A percentile compares a stretch with the other conserved stretches of the same genome.
Conservation (phyloP, 352 stramenopile species). For the Globisporangium cederbergense region DNA sequence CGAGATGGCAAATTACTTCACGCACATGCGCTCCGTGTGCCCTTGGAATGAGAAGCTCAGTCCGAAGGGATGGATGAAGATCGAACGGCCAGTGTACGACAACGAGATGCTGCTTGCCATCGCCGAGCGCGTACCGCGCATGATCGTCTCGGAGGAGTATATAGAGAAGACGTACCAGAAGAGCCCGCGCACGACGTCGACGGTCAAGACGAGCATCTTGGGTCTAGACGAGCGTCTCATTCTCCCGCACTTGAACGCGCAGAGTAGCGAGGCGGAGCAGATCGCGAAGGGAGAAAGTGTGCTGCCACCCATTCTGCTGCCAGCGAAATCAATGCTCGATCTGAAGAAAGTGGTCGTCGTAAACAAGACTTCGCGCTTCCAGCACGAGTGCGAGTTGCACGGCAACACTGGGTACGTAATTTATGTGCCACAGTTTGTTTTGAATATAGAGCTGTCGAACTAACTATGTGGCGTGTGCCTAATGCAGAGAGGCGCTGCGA, state of each 20-base stretch:
- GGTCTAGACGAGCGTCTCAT: constrained; percentile 8
- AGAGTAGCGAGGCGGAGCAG: not conserved
- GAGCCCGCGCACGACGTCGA: constrained; percentile 14
- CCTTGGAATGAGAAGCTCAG: constrained; percentile 89
- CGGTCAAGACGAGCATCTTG: constrained; percentile 18
- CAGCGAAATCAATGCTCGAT: constrained; percentile 43
- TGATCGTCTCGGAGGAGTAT: constrained; percentile 89
- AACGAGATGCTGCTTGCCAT: constrained; percentile 85
- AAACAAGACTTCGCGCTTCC: constrained; percentile 86
- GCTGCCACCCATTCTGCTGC: constrained; percentile 42
- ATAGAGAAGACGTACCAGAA: constrained; percentile 82
- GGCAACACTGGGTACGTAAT: constrained; percentile 68
- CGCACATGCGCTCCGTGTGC: constrained; percentile 86
- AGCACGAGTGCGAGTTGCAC: constrained; percentile 82
- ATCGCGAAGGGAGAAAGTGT: constrained; percentile 6
- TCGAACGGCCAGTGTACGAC: constrained; percentile 85
- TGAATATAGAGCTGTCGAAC: not conserved
- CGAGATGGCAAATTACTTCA: constrained; percentile 82
- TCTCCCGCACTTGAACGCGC: constrained; percentile 9
- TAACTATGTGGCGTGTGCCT: constrained; percentile 9
- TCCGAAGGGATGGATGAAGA: constrained; percentile 87
- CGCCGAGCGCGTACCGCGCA: constrained; percentile 76
- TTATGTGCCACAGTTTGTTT: not conserved
- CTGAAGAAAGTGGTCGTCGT: constrained; percentile 85
- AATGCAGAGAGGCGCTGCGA: constrained; percentile 66